Base-by-base conservation (phyloP, 169 alveolate genomes). In the Plasmodium vinckei region DNA sequence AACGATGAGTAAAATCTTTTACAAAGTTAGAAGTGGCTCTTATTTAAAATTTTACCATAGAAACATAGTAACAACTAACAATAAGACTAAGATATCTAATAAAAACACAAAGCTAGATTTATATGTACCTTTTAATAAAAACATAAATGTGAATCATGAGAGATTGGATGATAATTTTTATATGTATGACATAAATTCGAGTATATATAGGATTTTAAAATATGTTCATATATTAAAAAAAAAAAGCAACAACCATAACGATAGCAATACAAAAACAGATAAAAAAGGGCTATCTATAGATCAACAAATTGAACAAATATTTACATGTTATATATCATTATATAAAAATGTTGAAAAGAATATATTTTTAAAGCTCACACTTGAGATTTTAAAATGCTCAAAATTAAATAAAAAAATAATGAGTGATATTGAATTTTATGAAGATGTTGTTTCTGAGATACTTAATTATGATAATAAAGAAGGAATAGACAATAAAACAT, bases 201-300 rank as follows among this genome's bases (percentile, higher is more conserved):
- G 87, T 1, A 39, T 86, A 61, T 86, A 59, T 57, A 68, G 57
- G 54, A 53, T 86, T 27, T 53, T 71, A n/a, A 86, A 86, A 70
- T 51, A 63, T 86, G 53, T 86, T 6, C 91, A 86, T 64, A 86
- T 42, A 69, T 86, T 86, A 19, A 47, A 69, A 53, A 72, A 86
- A 51, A 15, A 63, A 56, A 17, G 60, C 7, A 72, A 60, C 42
- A 44, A 19, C 1, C 44, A 68, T 15, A 47, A 64, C 10, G 25
- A 70, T 33, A 17, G 9, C 27, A 25, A 15, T 39, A 46, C n/a
- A 59, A 73, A 7, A 21, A 70, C 15, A 10, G 69, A 54, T 47
- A 63, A 19, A 23, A 69, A 17, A 33, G 56, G 21, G 2, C 15
- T 15, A 9, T 61, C 5, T 1, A 51, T 42, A 23, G 53, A 75